A percentile compares a stretch with the other conserved stretches of the same genome.
Conservation (phyloP, 164 flowering plant species). For the Amborella trichopoda region DNA sequence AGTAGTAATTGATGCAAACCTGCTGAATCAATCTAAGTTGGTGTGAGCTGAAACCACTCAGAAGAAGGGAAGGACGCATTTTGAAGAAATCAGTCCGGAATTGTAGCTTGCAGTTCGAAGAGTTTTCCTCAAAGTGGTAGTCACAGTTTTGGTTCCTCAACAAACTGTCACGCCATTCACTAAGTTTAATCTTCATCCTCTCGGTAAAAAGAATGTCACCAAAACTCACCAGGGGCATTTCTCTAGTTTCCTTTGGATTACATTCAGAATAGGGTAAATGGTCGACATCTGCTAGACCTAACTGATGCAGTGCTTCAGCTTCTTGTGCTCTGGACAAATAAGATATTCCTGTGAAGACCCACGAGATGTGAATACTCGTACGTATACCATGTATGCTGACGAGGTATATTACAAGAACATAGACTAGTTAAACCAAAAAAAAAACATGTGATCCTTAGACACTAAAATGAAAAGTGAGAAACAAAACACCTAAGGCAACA, state of each 20-base stretch:
- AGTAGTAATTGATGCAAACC: too few relatives aligned
- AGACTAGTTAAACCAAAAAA: neutral
- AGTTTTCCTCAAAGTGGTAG: constrained; percentile 15
- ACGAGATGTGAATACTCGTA: constrained; percentile 24
- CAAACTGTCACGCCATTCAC: constrained; percentile 58
- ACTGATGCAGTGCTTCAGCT: constrained; percentile 35
- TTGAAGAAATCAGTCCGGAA: constrained; percentile 53
- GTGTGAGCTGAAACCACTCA: constrained; percentile 70
- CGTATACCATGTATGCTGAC: too few relatives aligned
- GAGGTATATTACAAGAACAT: constrained; percentile 11
- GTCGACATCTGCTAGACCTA: constrained; percentile 21
- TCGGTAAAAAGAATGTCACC: constrained; percentile 69
- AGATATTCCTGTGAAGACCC: constrained; percentile 76
- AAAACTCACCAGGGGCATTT: constrained; percentile 28
- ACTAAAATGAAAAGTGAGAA: too few relatives aligned
- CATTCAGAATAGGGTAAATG: constrained; percentile 14
- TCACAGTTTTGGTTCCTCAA: constrained; percentile 14
- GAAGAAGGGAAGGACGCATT: constrained; percentile 60
- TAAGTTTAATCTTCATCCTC: constrained; percentile 54
- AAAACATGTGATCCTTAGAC: too few relatives aligned
- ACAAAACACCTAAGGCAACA: too few relatives aligned
- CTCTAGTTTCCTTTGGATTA: constrained; percentile 17
- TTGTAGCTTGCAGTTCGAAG: constrained; percentile 25
- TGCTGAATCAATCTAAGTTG: constrained; percentile 60
- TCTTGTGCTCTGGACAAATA: constrained; percentile 94